phyloP scores from a whole-genome alignment of 169 alveolate genomes.

The Cyclospora cayetanensis region DNA sequence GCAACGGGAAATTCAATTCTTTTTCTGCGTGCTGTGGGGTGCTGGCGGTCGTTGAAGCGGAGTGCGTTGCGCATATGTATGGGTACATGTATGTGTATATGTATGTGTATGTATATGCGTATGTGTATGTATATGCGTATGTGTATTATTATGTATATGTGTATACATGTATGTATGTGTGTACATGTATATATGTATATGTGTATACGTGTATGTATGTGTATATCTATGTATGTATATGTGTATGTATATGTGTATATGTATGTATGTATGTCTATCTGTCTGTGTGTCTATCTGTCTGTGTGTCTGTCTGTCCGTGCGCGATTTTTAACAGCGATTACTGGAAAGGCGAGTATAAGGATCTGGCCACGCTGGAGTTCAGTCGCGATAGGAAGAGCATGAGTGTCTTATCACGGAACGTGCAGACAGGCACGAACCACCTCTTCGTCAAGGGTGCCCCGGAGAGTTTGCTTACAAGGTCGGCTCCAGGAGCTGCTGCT shows the following conservation, averaged over 20 bases:
- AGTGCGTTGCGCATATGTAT: neutral
- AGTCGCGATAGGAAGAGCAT: slow-evolving; percentile 96
- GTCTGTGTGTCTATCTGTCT: neutral
- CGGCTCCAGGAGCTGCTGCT: neutral
- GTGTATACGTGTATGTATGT: too few species aligned
- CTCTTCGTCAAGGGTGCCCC: slow-evolving; percentile 99
- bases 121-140: neutral
- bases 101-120: neutral
- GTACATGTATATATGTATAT: neutral
- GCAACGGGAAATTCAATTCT: too few species aligned
- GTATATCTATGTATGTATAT: too few species aligned
- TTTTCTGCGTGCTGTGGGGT: too few species aligned
- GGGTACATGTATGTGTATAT: neutral
- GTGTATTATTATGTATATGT: neutral
- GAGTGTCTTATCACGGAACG: slow-evolving; percentile 86
- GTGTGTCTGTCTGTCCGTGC: neutral
- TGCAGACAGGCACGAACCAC: slow-evolving; percentile 61
- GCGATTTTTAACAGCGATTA: slow-evolving; percentile 10
- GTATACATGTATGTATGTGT: neutral
- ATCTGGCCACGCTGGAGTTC: slow-evolving; percentile 95
- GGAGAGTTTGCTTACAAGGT: slow-evolving; percentile 93
- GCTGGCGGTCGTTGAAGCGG: too few species aligned
- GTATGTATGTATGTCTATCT: too few species aligned
- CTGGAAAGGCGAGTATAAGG: slow-evolving; percentile 76
- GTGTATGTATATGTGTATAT: too few species aligned